Conservation (phyloP, 2,329 filamentous ascomycete species). For the Colletotrichum navitas region DNA sequence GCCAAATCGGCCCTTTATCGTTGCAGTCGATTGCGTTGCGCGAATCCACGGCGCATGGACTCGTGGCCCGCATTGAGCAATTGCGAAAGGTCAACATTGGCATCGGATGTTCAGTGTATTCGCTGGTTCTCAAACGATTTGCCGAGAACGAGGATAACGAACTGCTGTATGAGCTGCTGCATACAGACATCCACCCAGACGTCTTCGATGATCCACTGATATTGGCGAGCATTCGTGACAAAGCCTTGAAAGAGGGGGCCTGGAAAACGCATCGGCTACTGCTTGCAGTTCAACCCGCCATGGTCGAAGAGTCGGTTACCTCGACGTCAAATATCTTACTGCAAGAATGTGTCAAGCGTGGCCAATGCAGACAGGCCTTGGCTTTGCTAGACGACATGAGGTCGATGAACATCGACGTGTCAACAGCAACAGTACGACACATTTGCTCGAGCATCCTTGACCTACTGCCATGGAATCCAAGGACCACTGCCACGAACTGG, state of each 20-base stretch:
- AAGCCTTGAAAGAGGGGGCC: slow-evolving; percentile 53
- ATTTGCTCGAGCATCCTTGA: slow-evolving; percentile 33
- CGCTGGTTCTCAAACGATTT: slow-evolving; percentile 73
- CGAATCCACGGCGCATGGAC: slow-evolving; percentile 65
- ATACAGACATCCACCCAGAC: slow-evolving; percentile 67
- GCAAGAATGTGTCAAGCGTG: slow-evolving; percentile 46
- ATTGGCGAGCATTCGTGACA: slow-evolving; percentile 55
- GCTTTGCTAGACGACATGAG: slow-evolving; percentile 56
- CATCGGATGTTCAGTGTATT: slow-evolving; percentile 73
- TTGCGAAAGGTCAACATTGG: slow-evolving; percentile 73
- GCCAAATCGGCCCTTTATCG: slow-evolving; percentile 79
- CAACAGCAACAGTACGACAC: slow-evolving; percentile 26
- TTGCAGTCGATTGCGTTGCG: slow-evolving; percentile 82
- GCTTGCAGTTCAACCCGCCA: slow-evolving; percentile 57
- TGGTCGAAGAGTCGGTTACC: slow-evolving; percentile 48
- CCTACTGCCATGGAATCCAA: slow-evolving; percentile 20
- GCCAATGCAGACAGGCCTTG: slow-evolving; percentile 47
- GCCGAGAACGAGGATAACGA: slow-evolving; percentile 67
- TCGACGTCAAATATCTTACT: slow-evolving; percentile 53
- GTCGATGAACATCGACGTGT: slow-evolving; percentile 49
- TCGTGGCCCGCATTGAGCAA: slow-evolving; percentile 71
- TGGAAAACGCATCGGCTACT: slow-evolving; percentile 59
- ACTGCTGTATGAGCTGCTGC: slow-evolving; percentile 60
- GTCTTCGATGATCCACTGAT: slow-evolving; percentile 63
- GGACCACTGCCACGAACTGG: background rate